phyloP scores from a whole-genome alignment of 352 stramenopile genomes.

The Blastocystis sp. region DNA sequence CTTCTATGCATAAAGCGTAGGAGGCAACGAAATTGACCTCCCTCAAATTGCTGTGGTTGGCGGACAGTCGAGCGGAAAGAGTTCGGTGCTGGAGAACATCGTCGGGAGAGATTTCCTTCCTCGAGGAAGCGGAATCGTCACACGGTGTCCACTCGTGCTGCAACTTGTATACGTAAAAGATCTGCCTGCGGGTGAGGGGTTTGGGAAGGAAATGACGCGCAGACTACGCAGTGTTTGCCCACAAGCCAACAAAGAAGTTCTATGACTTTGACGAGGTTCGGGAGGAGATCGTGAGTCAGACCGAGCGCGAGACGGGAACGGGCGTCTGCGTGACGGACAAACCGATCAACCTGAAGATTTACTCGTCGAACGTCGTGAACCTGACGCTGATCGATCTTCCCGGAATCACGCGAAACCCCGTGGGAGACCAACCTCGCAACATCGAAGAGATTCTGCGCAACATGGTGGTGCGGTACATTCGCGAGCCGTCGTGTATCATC shows the following conservation, averaged over 20 bases:
- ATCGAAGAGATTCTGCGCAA: conserved; percentile 98
- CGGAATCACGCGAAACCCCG: conserved; percentile 88
- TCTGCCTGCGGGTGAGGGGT: background rate
- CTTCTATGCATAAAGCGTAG: conserved; percentile 57
- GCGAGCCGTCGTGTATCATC: conserved; percentile 96
- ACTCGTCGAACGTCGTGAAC: conserved; percentile 88
- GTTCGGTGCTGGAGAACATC: conserved; percentile 85
- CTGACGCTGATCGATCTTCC: conserved; percentile 97
- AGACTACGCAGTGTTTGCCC: conserved; percentile 96
- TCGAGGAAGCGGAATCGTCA: conserved; percentile 92
- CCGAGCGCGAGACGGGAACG: conserved; percentile 76
- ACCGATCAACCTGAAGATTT: conserved; percentile 97
- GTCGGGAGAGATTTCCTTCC: conserved; percentile 85
- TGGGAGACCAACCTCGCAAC: conserved; percentile 93
- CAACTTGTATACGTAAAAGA: conserved; percentile 75
- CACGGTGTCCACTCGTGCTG: conserved; percentile 86
- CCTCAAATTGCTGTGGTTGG: conserved; percentile 95
- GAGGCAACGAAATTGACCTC: conserved; percentile 72
- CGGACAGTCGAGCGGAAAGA: conserved; percentile 88
- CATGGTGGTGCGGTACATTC: conserved; percentile 94
- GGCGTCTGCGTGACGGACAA: conserved; percentile 80
- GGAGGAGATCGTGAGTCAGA: conserved; percentile 91
- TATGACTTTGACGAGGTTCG: conserved; percentile 89
- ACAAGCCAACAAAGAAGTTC: conserved; percentile 83
- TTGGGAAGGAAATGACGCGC: conserved; percentile 58